Evolutionary conservation across 2,329 filamentous ascomycete genomes (phyloP).

Genomic region (Cyclaneusma minus): DNA sequence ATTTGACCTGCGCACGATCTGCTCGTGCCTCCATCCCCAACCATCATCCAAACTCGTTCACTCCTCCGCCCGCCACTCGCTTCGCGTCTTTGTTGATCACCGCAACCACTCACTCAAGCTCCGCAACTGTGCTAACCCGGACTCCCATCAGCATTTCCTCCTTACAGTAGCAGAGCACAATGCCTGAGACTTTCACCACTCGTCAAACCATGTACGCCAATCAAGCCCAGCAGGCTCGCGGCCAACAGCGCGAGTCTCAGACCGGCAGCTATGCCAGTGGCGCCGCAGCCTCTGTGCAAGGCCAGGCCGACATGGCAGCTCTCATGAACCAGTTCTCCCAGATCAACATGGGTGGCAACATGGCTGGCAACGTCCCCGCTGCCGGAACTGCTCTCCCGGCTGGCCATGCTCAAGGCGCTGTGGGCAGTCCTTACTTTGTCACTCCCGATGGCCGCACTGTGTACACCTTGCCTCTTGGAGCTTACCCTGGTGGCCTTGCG

Average conservation of each 20-base stretch:
- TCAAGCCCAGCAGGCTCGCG: constrained; percentile 10
- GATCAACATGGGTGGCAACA: constrained; percentile 16
- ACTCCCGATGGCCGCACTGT: constrained; percentile 20
- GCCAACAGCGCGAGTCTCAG: constrained; percentile 14
- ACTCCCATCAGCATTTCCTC: not conserved
- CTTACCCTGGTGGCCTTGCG: constrained; percentile 17
- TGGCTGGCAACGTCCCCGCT: constrained; percentile 20
- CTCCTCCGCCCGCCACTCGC: too few species aligned
- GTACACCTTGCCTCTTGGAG: constrained; percentile 12
- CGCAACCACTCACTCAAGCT: too few species aligned
- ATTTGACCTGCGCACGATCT: too few species aligned
- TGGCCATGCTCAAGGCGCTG: constrained; percentile 13
- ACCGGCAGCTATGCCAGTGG: constrained; percentile 10
- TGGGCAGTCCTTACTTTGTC: constrained; percentile 17
- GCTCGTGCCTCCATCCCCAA: too few species aligned
- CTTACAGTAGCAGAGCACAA: too few species aligned
- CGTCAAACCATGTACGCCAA: constrained; percentile 17
- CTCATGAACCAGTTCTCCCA: constrained; percentile 17
- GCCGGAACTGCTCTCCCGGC: constrained; percentile 12
- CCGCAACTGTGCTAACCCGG: too few species aligned
- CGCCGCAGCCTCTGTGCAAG: constrained; percentile 8
- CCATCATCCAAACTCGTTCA: too few species aligned
- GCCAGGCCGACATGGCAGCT: constrained; percentile 9
- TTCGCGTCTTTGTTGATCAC: too few species aligned
- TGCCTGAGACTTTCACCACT: constrained; percentile 12